A percentile compares a stretch with the other conserved stretches of the same genome.
Conservation (phyloP, 2,329 filamentous ascomycete genomes). For the Cladosporium sp. region DNA sequence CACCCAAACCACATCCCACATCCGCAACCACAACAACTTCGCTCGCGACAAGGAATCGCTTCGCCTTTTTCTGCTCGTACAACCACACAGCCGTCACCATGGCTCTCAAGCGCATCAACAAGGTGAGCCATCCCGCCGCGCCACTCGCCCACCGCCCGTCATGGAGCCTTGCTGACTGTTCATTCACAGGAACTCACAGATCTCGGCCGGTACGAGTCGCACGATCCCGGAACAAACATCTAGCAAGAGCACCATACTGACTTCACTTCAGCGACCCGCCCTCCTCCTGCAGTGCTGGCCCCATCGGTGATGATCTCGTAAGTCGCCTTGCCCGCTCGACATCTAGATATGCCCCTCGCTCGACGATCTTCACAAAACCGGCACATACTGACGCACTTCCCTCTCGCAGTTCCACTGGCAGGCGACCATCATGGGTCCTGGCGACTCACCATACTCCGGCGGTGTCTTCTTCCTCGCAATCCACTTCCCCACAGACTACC, state of each 20-base stretch:
- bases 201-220: slow-evolving; percentile 67
- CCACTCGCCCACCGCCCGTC: not conserved
- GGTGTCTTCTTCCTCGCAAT: slow-evolving; percentile 99
- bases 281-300: slow-evolving; percentile 96
- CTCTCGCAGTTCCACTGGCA: slow-evolving; percentile 91
- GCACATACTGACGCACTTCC: slow-evolving; percentile 10
- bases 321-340: slow-evolving; percentile 39
- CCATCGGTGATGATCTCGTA: slow-evolving; percentile 97
- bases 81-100: slow-evolving; percentile 43
- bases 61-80: not conserved
- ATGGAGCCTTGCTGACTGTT: slow-evolving; percentile 11
- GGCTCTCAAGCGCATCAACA: slow-evolving; percentile 93
- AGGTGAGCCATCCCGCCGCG: slow-evolving; percentile 32
- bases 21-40: slow-evolving; percentile 5
- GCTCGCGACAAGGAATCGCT: not conserved
- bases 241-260: slow-evolving; percentile 29
- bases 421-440: slow-evolving; percentile 99
- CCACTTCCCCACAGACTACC: slow-evolving; percentile 99
- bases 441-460: slow-evolving; percentile 95
- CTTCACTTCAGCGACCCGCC: slow-evolving; percentile 74
- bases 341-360: slow-evolving; percentile 10
- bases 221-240: slow-evolving; percentile 30
- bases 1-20: slow-evolving; percentile 13
- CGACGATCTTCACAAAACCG: not conserved
- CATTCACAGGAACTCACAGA: slow-evolving; percentile 67